Evolutionary conservation across 257 asterid genomes (phyloP), one percentile per base, ranked within the genome.

Genomic region (Salvia hispanica): DNA sequence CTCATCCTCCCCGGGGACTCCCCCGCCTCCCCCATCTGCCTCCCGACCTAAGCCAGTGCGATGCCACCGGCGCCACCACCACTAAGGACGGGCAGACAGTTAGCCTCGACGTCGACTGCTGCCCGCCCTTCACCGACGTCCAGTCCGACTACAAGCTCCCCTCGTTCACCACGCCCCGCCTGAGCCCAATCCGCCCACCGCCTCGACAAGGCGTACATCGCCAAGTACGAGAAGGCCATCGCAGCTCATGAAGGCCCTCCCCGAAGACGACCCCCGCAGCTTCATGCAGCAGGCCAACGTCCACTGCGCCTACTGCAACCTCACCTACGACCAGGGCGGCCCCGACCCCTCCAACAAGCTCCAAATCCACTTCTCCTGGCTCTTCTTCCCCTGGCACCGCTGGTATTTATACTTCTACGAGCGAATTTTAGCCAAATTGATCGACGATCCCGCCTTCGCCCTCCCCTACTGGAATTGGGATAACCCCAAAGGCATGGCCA

Each of bases 401-500:
- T 82, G 82, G 81, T 82, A 82, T 52, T 21, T 82, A 14, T 82
- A 77, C 21, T 82, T 82, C 57, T 77, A 76, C 25, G 87, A 82
- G 56, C 74, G 87, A 1, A 82, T 82, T 5, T 36, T 82, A 46
- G 82, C 63, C 0, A 74, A 77, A 40, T 51, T 82, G 18, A 79
- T 82, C 18, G 75, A 71, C 10, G 87, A 82, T 53, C 82, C 82
- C 5, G 74, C 82, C 44, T 82, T 82, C 63, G 84, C 77, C 10
- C 28, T 82, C 2, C 87, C 87, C 3, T 82, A 47, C 45, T 82
- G 87, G 85, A 79, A 82, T 71, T 82, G 85, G 85, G 87, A 82
- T 18, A 16, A 59, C 11, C 85, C 87, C 10, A 45, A 9, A 6
- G 82, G 85, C 3, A 72, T 80, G 76, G n/a, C 12, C 0, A 50